phyloP scores from a whole-genome alignment of 305 asterid species.

The Andrographis paniculata region DNA sequence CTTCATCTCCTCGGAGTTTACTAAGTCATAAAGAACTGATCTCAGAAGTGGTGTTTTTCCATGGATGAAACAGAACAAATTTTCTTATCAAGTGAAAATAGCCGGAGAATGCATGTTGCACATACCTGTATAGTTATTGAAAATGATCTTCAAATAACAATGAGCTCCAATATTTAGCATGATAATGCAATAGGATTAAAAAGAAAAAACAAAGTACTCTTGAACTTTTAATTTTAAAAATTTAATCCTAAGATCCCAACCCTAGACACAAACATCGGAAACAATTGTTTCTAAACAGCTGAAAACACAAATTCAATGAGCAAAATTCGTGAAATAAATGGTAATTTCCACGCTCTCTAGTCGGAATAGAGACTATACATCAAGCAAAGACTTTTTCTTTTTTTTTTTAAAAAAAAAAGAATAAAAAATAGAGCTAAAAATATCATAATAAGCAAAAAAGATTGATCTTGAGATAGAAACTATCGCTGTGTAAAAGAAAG shows the following conservation, averaged over 20 bases:
- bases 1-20: constrained; percentile 33
- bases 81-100: constrained; percentile 39
- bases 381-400: no score
- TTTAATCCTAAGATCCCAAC: constrained; percentile 5
- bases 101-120: constrained; percentile 43
- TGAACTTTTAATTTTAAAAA: no score
- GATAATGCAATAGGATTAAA: no score
- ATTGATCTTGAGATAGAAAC: constrained; percentile 17
- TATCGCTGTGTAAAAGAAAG: constrained; percentile 51
- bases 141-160: background rate
- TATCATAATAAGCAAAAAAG: constrained; percentile 8
- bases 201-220: no score
- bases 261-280: background rate
- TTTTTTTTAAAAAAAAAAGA: no score
- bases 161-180: constrained; percentile 1
- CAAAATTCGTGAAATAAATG: background rate
- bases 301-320: no score
- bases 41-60: constrained; percentile 26
- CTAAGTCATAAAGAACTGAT: constrained; percentile 32
- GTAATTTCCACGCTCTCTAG: constrained; percentile 6
- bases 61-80: constrained; percentile 38
- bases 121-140: constrained; percentile 43
- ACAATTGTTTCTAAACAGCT: no score
- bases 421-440: no score
- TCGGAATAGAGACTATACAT: background rate